phyloP scores from a whole-genome alignment of 2,329 filamentous ascomycete species.

The Volutella citrinella region DNA sequence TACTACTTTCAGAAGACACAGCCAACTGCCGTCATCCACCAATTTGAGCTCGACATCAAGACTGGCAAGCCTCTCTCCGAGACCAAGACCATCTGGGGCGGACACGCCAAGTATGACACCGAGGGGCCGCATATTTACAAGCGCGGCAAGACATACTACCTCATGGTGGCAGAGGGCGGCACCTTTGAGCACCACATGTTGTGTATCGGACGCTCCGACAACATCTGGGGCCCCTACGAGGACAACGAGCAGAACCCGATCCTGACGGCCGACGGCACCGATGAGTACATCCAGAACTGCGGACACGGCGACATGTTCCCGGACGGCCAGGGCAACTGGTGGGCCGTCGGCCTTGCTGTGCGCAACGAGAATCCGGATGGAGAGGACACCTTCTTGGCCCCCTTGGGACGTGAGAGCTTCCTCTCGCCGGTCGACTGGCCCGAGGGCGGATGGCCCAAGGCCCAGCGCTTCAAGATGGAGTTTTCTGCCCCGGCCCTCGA shows the following conservation, averaged over 20 bases:
- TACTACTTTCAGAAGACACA: not conserved
- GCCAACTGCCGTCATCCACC: not conserved
- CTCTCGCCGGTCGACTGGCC: slow-evolving; percentile 9
- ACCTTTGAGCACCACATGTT: slow-evolving; percentile 30
- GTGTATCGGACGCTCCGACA: slow-evolving; percentile 15
- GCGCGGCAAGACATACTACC: slow-evolving; percentile 30
- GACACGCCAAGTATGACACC: not conserved
- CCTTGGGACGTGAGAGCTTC: slow-evolving; percentile 11
- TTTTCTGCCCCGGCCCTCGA: too few species aligned
- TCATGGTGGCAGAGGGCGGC: slow-evolving; percentile 43
- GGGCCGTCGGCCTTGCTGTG: slow-evolving; percentile 10
- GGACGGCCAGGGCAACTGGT: slow-evolving; percentile 18
- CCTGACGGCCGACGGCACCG: slow-evolving; percentile 23
- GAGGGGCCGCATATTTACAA: slow-evolving; percentile 1
- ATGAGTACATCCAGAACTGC: slow-evolving; percentile 19
- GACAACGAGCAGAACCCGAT: slow-evolving; percentile 30
- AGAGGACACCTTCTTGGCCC: slow-evolving; percentile 7
- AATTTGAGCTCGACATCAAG: not conserved
- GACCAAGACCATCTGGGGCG: not conserved
- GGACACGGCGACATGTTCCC: slow-evolving; percentile 26
- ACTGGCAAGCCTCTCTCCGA: not conserved
- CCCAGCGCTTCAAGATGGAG: slow-evolving; percentile 6
- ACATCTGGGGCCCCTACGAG: slow-evolving; percentile 29
- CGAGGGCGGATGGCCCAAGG: slow-evolving; percentile 9
- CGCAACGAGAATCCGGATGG: slow-evolving; percentile 14